Evolutionary conservation across 768 basidiomycete genomes (phyloP), one percentile per base, ranked within the genome.

Genomic region (Dacryopinax spathularia): DNA sequence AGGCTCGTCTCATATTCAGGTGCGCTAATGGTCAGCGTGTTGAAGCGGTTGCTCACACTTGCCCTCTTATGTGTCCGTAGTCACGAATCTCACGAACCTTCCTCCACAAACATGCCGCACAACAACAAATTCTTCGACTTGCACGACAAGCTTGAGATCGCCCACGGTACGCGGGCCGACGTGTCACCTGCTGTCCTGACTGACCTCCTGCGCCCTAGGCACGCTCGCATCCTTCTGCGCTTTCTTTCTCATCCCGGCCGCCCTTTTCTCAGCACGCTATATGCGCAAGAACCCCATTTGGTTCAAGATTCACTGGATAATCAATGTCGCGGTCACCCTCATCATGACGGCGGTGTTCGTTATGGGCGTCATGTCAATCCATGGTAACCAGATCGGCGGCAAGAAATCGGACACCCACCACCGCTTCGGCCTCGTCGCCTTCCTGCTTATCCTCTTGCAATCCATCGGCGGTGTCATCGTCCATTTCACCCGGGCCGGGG

Each of bases 101-200:
- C 25, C 7, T 29, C 9, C 29, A n/a, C 48, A 10, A 7, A 56
- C 3, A 56, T 56, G 48, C 48, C 48, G 10, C 48, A 56, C 48
- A 27, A 13, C 7, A 56, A 56, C 48, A 56, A 56, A 22, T 56
- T 56, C 48, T 18, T 56, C 5, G 48, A 56, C 48, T 56, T 56
- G 48, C 48, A 56, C 48, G 48, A 56, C 48, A 56, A 56, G 48
- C 18, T 56, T 9, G 48, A 56, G 48, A 56, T 56, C 48, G 25
- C 48, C 25, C 48, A 56, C 20, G 48, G 48, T 56, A 31, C 48
- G 48, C 48, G 25, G 25, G 48, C 25, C 31, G 25, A 56, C 29
- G 13, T n/a, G 10, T 37, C 36, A 10, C 36, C 36, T n/a, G 10
- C 12, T 10, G n/a, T n/a, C 10, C n/a, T 37, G 36, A 10, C 36